Evolutionary conservation across 2,329 filamentous ascomycete genomes (phyloP).

Genomic region (Blastomyces percursus): DNA sequence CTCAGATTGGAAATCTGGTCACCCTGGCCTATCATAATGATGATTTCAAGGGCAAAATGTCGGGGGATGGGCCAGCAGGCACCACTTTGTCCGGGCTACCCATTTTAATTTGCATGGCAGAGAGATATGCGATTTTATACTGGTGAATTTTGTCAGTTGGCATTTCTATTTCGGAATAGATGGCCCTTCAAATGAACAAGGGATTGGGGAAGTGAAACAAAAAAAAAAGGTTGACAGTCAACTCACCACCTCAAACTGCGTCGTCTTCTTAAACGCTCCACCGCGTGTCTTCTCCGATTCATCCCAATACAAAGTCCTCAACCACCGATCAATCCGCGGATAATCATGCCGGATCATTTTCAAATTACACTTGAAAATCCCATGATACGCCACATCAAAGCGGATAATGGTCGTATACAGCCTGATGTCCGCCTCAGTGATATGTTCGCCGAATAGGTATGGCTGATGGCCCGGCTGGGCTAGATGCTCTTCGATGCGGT

Average conservation of each 20-base stretch:
- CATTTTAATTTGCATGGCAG: constrained; percentile 14
- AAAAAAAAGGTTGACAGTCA: not conserved
- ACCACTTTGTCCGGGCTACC: constrained; percentile 18
- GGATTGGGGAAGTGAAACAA: not conserved
- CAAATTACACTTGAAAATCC: constrained; percentile 66
- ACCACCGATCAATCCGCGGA: constrained; percentile 37
- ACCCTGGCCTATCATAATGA: not conserved
- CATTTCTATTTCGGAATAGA: not conserved
- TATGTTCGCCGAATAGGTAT: constrained; percentile 58
- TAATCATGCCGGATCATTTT: constrained; percentile 54
- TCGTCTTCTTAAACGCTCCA: constrained; percentile 36
- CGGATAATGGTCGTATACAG: constrained; percentile 57
- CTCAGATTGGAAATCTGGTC: not conserved
- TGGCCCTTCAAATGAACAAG: not conserved
- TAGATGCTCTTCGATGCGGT: constrained; percentile 61
- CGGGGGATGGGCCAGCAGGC: constrained; percentile 20
- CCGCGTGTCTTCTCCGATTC: constrained; percentile 32
- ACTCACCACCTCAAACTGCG: constrained; percentile 32
- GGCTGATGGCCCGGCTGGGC: constrained; percentile 40
- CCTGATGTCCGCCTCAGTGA: constrained; percentile 71
- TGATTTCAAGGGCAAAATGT: constrained; percentile 18
- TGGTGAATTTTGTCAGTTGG: constrained; percentile 6
- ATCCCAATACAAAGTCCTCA: constrained; percentile 39
- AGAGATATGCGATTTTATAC: constrained; percentile 22
- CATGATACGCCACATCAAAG: constrained; percentile 64